Base-by-base conservation (phyloP, 129 eudicot genomes). In the Mikania micrantha region DNA sequence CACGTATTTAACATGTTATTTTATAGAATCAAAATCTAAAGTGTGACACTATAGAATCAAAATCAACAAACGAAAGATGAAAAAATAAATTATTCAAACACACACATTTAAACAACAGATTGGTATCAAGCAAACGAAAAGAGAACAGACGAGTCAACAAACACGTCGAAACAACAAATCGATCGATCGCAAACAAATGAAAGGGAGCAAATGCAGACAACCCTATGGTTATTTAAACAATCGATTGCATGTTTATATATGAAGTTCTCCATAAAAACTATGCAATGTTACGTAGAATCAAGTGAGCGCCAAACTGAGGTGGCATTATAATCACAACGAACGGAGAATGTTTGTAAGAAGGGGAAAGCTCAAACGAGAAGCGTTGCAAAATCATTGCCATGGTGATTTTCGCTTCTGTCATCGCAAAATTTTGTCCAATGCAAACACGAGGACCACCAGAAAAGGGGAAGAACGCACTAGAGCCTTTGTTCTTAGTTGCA, bases 381-480 rank as follows among this genome's bases (percentile, higher is more conserved):
- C 81, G 81, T 45, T 35, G 74, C 9, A 88, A 74, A 42, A 88
- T 67, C 75, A 80, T 71, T 3, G 77, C 78, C 9, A 85, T 56
- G 1, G 81, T 77, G 50, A 82, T 25, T 84, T 80, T 84, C 0
- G 88, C 90, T 74, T 88, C 91, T 10, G 78, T 24, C 74, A 80
- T 48, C 0, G 95, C 91, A 63, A 82, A 80, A 39, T 88, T 88
- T 58, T 83, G 83, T 15, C 85, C 95, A 0, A 88, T 80, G 77
- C 95, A 88, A 15, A 77, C 68, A 9, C 91, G 72, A 8, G 91
- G 95, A 24, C 91, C 95, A 71, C 69, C 73, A 35, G 86, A 78
- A 66, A 88, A 88, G 0, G 95, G 84, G 28, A 88, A 62, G 50
- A 74, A 85, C 4, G 64, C 11, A 4, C 21, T 25, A 0, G 82